phyloP scores from a whole-genome alignment of 2,329 filamentous ascomycete genomes.

The Fusarium brevicatenulatum region DNA sequence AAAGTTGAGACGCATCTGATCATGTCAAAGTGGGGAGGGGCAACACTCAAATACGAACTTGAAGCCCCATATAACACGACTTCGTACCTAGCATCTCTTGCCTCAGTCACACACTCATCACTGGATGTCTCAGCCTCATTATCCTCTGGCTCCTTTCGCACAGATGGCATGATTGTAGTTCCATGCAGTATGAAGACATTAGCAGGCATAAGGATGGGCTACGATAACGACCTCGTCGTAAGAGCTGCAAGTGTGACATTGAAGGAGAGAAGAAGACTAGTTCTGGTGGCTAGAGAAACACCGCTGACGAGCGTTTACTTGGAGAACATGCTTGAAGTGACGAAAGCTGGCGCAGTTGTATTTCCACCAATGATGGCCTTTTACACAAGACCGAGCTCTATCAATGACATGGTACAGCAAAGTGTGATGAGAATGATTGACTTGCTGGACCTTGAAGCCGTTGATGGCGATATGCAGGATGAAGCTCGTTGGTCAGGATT shows the following conservation, averaged over 20 bases:
- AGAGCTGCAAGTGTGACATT: neutral
- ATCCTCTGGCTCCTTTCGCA: neutral
- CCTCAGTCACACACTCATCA: neutral
- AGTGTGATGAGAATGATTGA: neutral
- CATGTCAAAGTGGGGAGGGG: neutral
- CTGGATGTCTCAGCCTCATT: neutral
- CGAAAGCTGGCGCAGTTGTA: neutral
- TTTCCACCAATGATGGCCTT: neutral
- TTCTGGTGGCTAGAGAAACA: neutral
- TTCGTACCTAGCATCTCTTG: neutral
- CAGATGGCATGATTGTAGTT: neutral
- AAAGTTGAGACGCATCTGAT: neutral
- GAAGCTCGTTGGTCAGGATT: neutral
- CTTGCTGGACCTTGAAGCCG: neutral
- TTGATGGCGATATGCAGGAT: neutral
- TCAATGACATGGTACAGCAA: neutral
- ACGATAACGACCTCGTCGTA: neutral
- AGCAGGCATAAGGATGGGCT: neutral
- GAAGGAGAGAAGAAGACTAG: neutral
- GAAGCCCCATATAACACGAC: accelerated
- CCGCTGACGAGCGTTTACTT: neutral
- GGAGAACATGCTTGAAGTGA: neutral
- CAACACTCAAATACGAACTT: neutral
- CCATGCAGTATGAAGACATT: neutral
- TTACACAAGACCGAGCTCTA: neutral